Evolutionary conservation across 352 stramenopile genomes (phyloP).

Genomic region (Globisporangium emineosum): DNA sequence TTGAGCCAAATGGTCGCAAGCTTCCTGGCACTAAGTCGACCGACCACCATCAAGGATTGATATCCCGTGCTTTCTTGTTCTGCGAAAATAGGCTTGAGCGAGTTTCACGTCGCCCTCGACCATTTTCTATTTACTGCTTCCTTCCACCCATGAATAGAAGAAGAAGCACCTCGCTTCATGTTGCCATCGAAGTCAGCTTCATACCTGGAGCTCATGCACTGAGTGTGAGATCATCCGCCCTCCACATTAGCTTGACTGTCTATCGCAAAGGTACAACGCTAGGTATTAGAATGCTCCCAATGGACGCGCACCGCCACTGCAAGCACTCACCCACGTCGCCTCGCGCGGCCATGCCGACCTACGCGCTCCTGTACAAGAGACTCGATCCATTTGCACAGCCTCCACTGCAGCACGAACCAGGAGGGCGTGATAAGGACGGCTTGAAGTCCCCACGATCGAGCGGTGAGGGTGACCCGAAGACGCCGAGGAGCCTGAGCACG

Average conservation of each 20-base stretch:
- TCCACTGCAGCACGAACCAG: neutral
- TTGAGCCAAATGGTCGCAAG: too few species aligned
- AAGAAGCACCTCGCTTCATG: too few species aligned
- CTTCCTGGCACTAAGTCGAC: too few species aligned
- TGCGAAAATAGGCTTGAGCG: too few species aligned
- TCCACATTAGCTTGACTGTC: neutral
- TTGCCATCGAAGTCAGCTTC: neutral
- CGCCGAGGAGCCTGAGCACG: conserved; percentile 12
- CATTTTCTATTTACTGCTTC: too few species aligned
- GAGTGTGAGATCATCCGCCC: neutral
- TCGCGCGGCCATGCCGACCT: neutral
- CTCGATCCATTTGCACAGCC: conserved; percentile 11
- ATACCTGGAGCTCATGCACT: neutral
- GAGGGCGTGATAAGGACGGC: neutral
- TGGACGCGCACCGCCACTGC: conserved; percentile 1
- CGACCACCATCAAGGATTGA: too few species aligned
- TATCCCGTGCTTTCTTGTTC: too few species aligned
- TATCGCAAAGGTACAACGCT: neutral
- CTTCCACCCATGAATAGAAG: too few species aligned
- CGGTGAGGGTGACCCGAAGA: neutral
- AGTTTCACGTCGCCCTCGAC: too few species aligned
- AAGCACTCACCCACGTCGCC: conserved; percentile 9
- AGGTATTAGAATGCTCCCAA: neutral
- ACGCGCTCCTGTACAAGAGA: conserved; percentile 12
- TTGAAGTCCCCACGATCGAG: neutral